Percentiles rank a stretch among this genome's conserved stretches.
Evolutionary conservation across 139 green algal genomes (phyloP).

Genomic region (Auxenochlorella pyrenoidosa): DNA sequence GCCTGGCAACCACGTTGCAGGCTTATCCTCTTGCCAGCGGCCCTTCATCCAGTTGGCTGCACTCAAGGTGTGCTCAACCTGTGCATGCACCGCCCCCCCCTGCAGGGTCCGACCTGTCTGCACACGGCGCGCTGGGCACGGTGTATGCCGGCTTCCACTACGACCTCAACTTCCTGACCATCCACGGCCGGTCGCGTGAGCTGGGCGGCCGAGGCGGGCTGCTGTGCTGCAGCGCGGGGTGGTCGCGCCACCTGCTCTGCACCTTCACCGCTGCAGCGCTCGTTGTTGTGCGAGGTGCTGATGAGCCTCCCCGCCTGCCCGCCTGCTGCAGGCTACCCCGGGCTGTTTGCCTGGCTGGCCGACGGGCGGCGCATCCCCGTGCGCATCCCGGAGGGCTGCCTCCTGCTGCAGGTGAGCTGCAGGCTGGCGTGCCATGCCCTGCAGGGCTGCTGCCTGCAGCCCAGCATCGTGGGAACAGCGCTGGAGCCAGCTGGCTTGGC

Average conservation of each 20-base stretch:
- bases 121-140: slow-evolving; percentile 63
- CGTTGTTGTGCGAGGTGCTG: not conserved
- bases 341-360: slow-evolving; percentile 82
- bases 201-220: not conserved
- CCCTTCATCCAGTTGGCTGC: too few species aligned
- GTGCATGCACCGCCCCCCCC: too few species aligned
- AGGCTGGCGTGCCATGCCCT: not conserved
- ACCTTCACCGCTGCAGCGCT: not conserved
- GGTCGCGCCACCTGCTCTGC: too few species aligned
- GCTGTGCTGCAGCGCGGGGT: too few species aligned
- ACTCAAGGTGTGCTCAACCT: too few species aligned
- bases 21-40: not conserved
- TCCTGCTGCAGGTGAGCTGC: not conserved
- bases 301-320: too few species aligned
- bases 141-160: slow-evolving; percentile 91
- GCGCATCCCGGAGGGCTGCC: slow-evolving; percentile 57
- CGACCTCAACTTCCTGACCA: slow-evolving; percentile 49
- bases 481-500: too few species aligned
- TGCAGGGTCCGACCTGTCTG: slow-evolving; percentile 70
- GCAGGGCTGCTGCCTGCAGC: not conserved
- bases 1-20: not conserved
- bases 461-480: too few species aligned
- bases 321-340: slow-evolving; percentile 62
- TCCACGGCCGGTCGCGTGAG: slow-evolving; percentile 15
- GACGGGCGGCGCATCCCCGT: slow-evolving; percentile 80